A percentile compares a stretch with the other conserved stretches of the same genome.
phyloP scores from a whole-genome alignment of 2,329 filamentous ascomycete species.

The Chrysoporthe puriensis region DNA sequence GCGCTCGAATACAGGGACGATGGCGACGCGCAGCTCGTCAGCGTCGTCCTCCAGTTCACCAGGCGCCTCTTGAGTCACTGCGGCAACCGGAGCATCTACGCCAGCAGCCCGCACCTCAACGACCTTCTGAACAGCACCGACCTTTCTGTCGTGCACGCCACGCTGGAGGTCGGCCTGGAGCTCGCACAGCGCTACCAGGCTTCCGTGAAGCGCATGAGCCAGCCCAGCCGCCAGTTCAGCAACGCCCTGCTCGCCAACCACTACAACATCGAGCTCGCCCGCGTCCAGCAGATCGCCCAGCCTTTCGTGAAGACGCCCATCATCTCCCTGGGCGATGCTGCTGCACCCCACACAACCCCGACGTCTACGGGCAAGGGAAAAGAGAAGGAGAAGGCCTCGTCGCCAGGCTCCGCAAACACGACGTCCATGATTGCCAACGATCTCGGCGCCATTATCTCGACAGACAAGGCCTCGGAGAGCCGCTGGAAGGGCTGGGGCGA shows the following conservation, averaged over 20 bases:
- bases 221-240: constrained; percentile 68
- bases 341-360: constrained; percentile 54
- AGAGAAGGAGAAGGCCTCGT: constrained; percentile 73
- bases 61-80: constrained; percentile 89
- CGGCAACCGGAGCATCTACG: constrained; percentile 94
- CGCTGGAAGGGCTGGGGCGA: constrained; percentile 80
- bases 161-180: constrained; percentile 80
- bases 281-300: constrained; percentile 79
- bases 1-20: constrained; percentile 69
- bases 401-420: constrained; percentile 48
- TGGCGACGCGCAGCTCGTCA: constrained; percentile 79
- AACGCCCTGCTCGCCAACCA: constrained; percentile 79
- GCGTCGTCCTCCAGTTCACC: constrained; percentile 83
- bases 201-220: constrained; percentile 76
- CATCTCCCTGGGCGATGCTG: constrained; percentile 53
- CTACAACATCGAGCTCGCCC: constrained; percentile 78
- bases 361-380: constrained; percentile 72
- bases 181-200: constrained; percentile 92
- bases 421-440: constrained; percentile 79
- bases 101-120: constrained; percentile 87
- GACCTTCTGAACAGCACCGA: constrained; percentile 88
- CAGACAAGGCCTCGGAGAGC: constrained; percentile 48
- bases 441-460: constrained; percentile 73
- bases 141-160: constrained; percentile 74
- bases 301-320: constrained; percentile 78